Evolutionary conservation across 108 stramenopile species (phyloP), one percentile per base, ranked within the genome.

Genomic region (Nannochloropsis gaditana): DNA sequence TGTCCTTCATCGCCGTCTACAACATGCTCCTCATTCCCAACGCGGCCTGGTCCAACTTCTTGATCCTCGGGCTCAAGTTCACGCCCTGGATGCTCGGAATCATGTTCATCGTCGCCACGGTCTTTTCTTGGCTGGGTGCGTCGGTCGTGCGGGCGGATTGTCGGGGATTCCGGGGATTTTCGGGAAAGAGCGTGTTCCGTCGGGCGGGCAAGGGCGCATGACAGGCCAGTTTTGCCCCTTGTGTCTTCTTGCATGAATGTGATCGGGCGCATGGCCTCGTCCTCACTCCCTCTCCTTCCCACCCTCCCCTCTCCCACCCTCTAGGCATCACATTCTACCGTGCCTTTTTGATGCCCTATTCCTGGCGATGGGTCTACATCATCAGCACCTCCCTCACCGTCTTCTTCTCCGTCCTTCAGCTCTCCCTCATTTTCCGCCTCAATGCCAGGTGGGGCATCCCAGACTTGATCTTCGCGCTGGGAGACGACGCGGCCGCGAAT

Each of bases 41-140:
- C 84, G 90, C 88, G n/a, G 92, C 92, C n/a, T 92, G 92, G 92
- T 50, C 45, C 21, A 87, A 86, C 11, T 92, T 90, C 80, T 83
- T 92, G 10, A 43, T 89, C 9, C 43, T 84, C 1, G 86, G 89
- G 17, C 45, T 92, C 50, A 41, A 83, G 17, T 92, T 92, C 84
- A 73, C 41, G 17, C 8, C 81, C 44, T 91, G 43, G 79, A 44
- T 79, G 79, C 87, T 90, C 10, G 87, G 89, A 79, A 43, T 84
- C 42, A 80, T 88, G 50, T 81, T 43, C 21, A 84, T 79, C 15
- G 82, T 80, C 9, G 90, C 82, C 41, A 50, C 45, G 2, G 9
- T 89, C 45, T 80, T 91, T 43, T 44, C 87, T 41, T 73, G 59
- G 59, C n/a, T 73, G n/a, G 59, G 59, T 73, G 6, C 15, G 31